Evolutionary conservation across 257 asterid genomes (phyloP), one percentile per base, ranked within the genome.

Genomic region (Salvia miltiorrhiza): DNA sequence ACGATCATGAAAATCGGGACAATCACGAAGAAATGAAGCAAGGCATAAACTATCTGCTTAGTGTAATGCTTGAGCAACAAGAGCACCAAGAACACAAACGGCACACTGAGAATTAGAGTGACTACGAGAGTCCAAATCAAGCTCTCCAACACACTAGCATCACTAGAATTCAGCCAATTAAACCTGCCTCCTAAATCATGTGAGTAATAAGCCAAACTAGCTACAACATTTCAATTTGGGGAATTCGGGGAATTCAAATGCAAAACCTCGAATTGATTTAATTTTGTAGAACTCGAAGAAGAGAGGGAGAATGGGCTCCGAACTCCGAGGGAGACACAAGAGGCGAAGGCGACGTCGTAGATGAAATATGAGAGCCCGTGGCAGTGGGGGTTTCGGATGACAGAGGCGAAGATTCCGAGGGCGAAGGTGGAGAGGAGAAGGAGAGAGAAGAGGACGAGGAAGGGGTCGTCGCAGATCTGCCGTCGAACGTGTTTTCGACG

Each of bases 321-420:
- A 26, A 73, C 68, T 48, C 37, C 70, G 48, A 81, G 76, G 47
- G 78, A 73, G 44, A 74, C 69, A 79, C 98, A 90, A 33, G 96
- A 77, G 5, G 92, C 80, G 5, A 90, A 66, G 60, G 86, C 49
- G 33, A 84, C 37, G 65, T 90, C 73, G 76, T 82, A 93, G 14
- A 54, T 19, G 66, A 74, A 93, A 7, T 88, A 77, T 1, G 92
- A 85, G 59, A 72, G 61, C 66, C 83, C 80, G 35, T 68, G 73
- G 75, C 83, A 81, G 83, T 88, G 81, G 9, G 88, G 90, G 81
- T 93, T 93, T 56, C 72, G 73, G 71, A 83, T 69, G 52, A 90
- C 81, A 26, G 96, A 80, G 56, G 96, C 96, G 79, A 85, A 93
- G 97, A 84, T 72, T n/a, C n/a, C n/a, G n/a, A n/a, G n/a, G n/a